These are phyloP conservation scores for Alloteropsis semialata DNA, from an alignment of 176 grass and related monocot species.

Conservation along the genomic window DNA sequence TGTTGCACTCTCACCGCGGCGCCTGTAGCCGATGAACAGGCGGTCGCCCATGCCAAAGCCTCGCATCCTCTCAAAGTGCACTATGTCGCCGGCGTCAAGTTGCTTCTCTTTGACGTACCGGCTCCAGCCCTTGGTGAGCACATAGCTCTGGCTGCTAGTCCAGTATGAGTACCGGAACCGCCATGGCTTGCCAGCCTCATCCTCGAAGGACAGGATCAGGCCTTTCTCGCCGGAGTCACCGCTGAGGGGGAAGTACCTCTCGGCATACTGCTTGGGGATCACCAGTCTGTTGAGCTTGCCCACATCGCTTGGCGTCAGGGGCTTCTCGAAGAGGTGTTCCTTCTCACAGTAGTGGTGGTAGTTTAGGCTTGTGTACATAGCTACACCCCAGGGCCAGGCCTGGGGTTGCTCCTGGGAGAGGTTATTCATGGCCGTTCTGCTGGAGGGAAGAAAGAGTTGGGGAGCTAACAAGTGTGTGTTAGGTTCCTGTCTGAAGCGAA, in stretches of 20 bases:
- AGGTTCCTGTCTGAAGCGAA: conserved; percentile 35
- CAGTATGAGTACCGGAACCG: conserved; percentile 96
- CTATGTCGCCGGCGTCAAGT: conserved; percentile 76
- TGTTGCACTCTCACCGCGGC: conserved; percentile 19
- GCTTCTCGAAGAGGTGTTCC: conserved; percentile 91
- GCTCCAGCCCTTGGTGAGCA: conserved; percentile 97
- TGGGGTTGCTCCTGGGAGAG: conserved; percentile 52
- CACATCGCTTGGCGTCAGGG: conserved; percentile 79
- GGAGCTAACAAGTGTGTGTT: background rate
- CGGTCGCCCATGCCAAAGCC: conserved; percentile 33
- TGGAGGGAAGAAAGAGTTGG: conserved; percentile 15
- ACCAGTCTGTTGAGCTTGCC: conserved; percentile 91
- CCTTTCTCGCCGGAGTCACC: conserved; percentile 72
- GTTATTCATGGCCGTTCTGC: conserved; percentile 59
- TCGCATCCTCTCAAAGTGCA: conserved; percentile 60
- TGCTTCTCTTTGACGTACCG: conserved; percentile 94
- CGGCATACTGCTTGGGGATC: conserved; percentile 91
- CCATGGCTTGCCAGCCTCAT: conserved; percentile 80
- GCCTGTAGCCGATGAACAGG: conserved; percentile 66
- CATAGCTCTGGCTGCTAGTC: conserved; percentile 99
- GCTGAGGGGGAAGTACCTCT: conserved; percentile 80
- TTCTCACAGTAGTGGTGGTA: conserved; percentile 61
- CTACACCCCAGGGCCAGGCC: conserved; percentile 64
- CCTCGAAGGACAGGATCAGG: conserved; percentile 73
- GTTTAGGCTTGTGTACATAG: conserved; percentile 65